A percentile compares a stretch with the other conserved stretches of the same genome.
These are phyloP conservation scores for Bothriochloa decipiens DNA, from an alignment of 176 grass and related monocot species.

Conservation along the genomic window DNA sequence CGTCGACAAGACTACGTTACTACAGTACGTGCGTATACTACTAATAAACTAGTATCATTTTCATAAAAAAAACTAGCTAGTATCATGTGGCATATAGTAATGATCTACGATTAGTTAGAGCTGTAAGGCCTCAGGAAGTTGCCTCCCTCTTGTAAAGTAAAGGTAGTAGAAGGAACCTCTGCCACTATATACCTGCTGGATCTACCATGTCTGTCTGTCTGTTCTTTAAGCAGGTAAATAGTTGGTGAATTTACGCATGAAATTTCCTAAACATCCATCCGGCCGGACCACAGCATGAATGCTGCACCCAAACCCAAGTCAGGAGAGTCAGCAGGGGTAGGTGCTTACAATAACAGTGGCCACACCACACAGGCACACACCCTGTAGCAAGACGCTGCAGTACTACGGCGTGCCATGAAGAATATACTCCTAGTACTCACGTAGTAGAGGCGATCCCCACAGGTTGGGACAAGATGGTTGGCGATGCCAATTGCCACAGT, in stretches of 20 bases:
- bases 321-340: not conserved
- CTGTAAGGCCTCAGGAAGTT: not conserved
- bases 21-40: not conserved
- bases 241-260: not conserved
- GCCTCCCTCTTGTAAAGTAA: not conserved
- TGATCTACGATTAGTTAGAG: not conserved
- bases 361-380: not conserved
- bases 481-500: not conserved
- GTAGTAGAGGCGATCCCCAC: too few species aligned
- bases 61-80: too few species aligned
- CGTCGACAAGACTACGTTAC: slow-evolving; percentile 27
- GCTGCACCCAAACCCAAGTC: not conserved
- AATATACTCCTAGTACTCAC: not conserved
- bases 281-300: not conserved
- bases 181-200: not conserved
- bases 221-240: not conserved
- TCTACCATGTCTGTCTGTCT: not conserved
- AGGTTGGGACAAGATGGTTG: not conserved
- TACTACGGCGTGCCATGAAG: not conserved
- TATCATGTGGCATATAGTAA: not conserved
- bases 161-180: not conserved
- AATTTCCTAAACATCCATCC: not conserved
- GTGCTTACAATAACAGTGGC: not conserved
- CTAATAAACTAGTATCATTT: not conserved
- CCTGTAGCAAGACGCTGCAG: not conserved